phyloP scores from a whole-genome alignment of 768 basidiomycete species.

The Psilocybe cyanescens region DNA sequence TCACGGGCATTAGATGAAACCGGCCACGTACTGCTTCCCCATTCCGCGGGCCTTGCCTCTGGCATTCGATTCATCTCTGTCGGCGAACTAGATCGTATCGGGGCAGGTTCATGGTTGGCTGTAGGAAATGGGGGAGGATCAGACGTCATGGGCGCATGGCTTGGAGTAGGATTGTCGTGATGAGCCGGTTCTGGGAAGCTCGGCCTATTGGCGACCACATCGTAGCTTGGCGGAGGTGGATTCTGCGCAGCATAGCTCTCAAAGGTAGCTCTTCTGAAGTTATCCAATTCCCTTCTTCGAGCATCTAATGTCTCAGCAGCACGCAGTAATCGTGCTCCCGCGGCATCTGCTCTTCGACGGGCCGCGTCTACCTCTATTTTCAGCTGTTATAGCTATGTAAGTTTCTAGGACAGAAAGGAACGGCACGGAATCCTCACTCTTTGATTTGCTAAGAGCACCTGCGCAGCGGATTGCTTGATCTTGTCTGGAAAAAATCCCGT shows the following conservation, averaged over 20 bases:
- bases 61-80: constrained; percentile 1
- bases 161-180: constrained; percentile 3
- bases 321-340: constrained; percentile 29
- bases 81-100: not conserved
- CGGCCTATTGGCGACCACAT: constrained; percentile 15
- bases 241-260: constrained; percentile 31
- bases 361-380: constrained; percentile 35
- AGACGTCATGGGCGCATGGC: not conserved
- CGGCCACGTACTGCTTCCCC: constrained; percentile 35
- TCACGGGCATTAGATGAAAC: not conserved
- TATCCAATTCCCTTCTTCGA: constrained; percentile 30
- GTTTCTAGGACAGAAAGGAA: not conserved
- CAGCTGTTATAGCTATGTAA: constrained; percentile 26
- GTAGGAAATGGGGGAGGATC: not conserved
- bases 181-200: constrained; percentile 7
- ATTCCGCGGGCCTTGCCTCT: constrained; percentile 17
- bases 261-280: constrained; percentile 38
- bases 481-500: constrained; percentile 32
- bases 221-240: constrained; percentile 36
- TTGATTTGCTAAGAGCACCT: constrained; percentile 38
- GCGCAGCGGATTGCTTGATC: constrained; percentile 37
- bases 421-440: constrained; percentile 25
- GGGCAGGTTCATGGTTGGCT: not conserved
- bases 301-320: constrained; percentile 30
- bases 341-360: constrained; percentile 30